Evolutionary conservation across 495 filamentous ascomycete genomes (phyloP), one percentile per base, ranked within the genome.

Genomic region (Aspergillus campestris): DNA sequence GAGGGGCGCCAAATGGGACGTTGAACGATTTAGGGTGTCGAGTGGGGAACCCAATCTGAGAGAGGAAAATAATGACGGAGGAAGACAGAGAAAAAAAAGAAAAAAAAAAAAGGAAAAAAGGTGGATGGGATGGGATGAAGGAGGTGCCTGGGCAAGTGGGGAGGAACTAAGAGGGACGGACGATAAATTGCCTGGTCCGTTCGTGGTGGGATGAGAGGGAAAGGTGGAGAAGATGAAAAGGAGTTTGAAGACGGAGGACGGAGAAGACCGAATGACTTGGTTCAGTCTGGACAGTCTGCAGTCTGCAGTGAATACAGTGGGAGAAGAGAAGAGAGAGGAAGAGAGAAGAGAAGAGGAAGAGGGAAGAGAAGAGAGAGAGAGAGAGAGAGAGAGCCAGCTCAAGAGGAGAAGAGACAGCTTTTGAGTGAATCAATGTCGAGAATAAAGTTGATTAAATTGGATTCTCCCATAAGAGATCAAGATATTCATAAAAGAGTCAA

Each of bases 91-190:
- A 18, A 34, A 36, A 9, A 33, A 34, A 36, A 36, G 12, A 35
- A 31, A 8, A 36, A 27, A 27, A n/a, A 32, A 34, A 15, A 34
- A 6, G 3, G 12, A 10, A 13, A 30, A 18, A 34, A 35, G 33
- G 7, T 24, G 37, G 42, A 45, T 32, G 32, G 42, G 34, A 32
- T 35, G 31, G 28, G 28, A 44, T 13, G 15, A 32, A 44, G 10
- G 36, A 42, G 13, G 45, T 45, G 33, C 42, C 42, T 45, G 42
- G 36, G 38, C 18, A 45, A 47, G 45, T 41, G 45, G 38, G 45
- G 38, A 42, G 39, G 7, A 31, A 18, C 39, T 30, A 40, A 39
- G 32, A 37, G 18, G 18, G 18, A 24, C 18, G 18, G 18, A 24
- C 18, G 18, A 24, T 24, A 24, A 24, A 24, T 2, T 24, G 18